Base-by-base conservation (phyloP, 192 early-diverging fungal genomes). In the Hyaloraphidium curvatum region DNA sequence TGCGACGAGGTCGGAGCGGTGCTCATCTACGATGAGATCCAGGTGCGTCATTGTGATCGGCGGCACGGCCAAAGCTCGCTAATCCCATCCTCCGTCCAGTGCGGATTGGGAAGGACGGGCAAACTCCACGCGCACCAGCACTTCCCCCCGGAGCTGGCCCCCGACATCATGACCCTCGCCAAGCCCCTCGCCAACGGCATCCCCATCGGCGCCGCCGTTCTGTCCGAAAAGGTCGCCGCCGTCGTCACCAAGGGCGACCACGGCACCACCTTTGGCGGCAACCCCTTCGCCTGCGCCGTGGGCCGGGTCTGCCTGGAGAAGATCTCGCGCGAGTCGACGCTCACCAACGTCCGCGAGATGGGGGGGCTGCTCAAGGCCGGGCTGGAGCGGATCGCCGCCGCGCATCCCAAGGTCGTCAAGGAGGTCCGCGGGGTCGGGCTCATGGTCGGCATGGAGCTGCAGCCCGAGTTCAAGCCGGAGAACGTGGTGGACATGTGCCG, bases 241-340 rank as follows among this genome's bases (percentile, higher is more conserved):
- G 57, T 78, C 37, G 82, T 97, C 66, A 77, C 76, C 23, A 72
- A 82, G 16, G 86, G 93, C 51, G 91, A 97, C 66, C 94, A 97
- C 59, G 94, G 94, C 50, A 95, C 94, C 11, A 95, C 91, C 3
- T 98, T 94, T 75, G 94, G 94, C 54, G 94, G 94, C 29, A 84
- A 81, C 56, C 91, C 94, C 3, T 62, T 98, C 35, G 90, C 86
- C 14, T 86, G 86, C 57, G 78, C 80, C 27, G 89, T 89, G 7
- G 94, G 83, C 26, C 68, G 74, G 26, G 67, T 69, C 29, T 91
- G 93, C 3, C 59, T 85, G 31, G 62, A 62, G 17, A 77, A 80
- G 40, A 80, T 97, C 55, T 68, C 59, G 50, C 64, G 69, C 17
- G 76, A 82, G 0, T 66, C 67, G 50, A 89, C 95, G 58, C 75